Conservation (phyloP, 192 early-diverging fungal species). For the Backusella westeae region DNA sequence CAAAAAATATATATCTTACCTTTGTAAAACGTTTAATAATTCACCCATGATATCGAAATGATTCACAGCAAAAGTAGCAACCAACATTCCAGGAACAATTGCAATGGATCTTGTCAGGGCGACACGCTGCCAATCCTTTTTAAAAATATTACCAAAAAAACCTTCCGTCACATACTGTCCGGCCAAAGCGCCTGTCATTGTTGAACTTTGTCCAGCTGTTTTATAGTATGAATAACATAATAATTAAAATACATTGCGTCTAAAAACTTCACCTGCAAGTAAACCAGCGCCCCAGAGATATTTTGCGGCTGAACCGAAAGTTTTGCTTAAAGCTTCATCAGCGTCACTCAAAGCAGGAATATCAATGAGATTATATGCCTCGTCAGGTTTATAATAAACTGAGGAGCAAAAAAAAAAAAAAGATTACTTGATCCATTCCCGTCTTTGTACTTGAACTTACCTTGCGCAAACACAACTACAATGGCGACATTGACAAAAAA, state of each 20-base stretch:
- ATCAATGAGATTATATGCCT: background rate
- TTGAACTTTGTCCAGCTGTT: constrained; percentile 76
- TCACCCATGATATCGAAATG: constrained; percentile 67
- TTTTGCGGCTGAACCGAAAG: constrained; percentile 65
- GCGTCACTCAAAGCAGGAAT: constrained; percentile 65
- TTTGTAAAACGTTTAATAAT: constrained; percentile 68
- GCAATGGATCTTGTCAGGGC: constrained; percentile 61
- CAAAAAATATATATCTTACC: constrained; percentile 16
- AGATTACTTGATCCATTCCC: background rate
- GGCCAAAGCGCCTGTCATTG: constrained; percentile 90
- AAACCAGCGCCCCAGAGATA: constrained; percentile 83
- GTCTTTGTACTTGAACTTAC: background rate
- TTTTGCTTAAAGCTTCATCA: constrained; percentile 47
- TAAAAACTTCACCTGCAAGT: constrained; percentile 41
- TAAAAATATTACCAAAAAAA: constrained; percentile 63
- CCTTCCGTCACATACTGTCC: constrained; percentile 88
- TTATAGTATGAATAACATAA: background rate
- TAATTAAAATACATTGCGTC: background rate
- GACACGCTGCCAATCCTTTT: constrained; percentile 60
- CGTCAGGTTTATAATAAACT: constrained; percentile 35
- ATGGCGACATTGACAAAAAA: constrained; percentile 69
- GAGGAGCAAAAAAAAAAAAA: background rate
- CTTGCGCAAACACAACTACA: constrained; percentile 63
- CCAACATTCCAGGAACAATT: constrained; percentile 61
- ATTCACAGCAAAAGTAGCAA: constrained; percentile 55